These are phyloP conservation scores for Nowakowskiella sp. DNA, from an alignment of 192 early-diverging fungal genomes.

Conservation along the genomic window DNA sequence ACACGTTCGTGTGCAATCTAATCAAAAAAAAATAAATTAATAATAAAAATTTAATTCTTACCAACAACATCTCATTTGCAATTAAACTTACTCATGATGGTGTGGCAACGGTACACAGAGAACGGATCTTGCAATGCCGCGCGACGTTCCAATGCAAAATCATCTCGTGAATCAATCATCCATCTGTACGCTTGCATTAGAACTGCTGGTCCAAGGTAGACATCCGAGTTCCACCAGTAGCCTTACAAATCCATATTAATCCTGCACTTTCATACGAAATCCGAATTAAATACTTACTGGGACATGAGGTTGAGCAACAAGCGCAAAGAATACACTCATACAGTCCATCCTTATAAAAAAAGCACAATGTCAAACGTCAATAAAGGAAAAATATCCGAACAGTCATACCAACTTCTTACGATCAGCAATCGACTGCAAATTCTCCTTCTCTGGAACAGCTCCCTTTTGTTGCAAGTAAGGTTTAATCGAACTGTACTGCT, in stretches of 20 bases:
- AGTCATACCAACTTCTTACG: slow-evolving; percentile 69
- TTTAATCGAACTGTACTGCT: slow-evolving; percentile 95
- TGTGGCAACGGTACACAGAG: slow-evolving; percentile 98
- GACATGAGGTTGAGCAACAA: slow-evolving; percentile 95
- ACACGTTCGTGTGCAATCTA: slow-evolving; percentile 91
- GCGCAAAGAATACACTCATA: slow-evolving; percentile 98
- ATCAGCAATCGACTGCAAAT: slow-evolving; percentile 87
- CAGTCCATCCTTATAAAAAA: slow-evolving; percentile 62
- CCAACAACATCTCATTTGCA: background rate
- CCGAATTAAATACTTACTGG: slow-evolving; percentile 77
- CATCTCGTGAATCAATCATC: slow-evolving; percentile 96
- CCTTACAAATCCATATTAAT: slow-evolving; percentile 8
- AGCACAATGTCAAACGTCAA: background rate
- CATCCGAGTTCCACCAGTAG: slow-evolving; percentile 32
- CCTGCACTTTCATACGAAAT: slow-evolving; percentile 24
- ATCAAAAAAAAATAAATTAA: background rate
- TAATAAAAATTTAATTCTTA: background rate
- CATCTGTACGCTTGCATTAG: slow-evolving; percentile 98
- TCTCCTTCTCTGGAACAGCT: slow-evolving; percentile 64
- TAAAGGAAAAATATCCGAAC: background rate
- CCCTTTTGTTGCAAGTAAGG: slow-evolving; percentile 90
- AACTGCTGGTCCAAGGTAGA: slow-evolving; percentile 91
- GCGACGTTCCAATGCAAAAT: slow-evolving; percentile 78
- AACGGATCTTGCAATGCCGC: slow-evolving; percentile 85
- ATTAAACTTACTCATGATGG: slow-evolving; percentile 67